These are phyloP conservation scores for Fennellomyces sp. DNA, from an alignment of 371 early-diverging fungal genomes.

Conservation along the genomic window DNA sequence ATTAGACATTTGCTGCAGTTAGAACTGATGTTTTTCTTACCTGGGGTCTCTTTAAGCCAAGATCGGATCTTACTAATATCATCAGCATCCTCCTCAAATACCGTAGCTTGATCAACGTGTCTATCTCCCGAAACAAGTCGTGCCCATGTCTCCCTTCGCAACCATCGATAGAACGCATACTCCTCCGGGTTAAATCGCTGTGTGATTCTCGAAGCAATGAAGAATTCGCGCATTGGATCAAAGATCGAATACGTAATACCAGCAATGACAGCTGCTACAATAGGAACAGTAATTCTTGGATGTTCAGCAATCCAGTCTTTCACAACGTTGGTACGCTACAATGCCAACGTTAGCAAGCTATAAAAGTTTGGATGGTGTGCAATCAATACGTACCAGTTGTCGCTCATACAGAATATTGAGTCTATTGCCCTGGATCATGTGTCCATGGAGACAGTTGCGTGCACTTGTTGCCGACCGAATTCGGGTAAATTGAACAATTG, in stretches of 20 bases:
- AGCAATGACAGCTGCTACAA: slow-evolving; percentile 78
- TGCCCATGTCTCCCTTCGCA: slow-evolving; percentile 66
- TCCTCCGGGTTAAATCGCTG: slow-evolving; percentile 74
- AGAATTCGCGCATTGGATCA: slow-evolving; percentile 90
- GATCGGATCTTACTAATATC: slow-evolving; percentile 59
- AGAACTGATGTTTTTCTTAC: slow-evolving; percentile 27
- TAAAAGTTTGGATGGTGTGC: neutral
- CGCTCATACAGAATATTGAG: slow-evolving; percentile 75
- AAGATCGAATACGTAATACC: slow-evolving; percentile 84
- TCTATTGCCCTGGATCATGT: slow-evolving; percentile 66
- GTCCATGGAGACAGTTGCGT: slow-evolving; percentile 86
- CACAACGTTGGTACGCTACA: slow-evolving; percentile 61
- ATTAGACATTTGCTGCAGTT: neutral
- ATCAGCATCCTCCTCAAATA: slow-evolving; percentile 68
- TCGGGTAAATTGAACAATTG: slow-evolving; percentile 75
- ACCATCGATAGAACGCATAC: slow-evolving; percentile 65
- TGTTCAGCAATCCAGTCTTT: slow-evolving; percentile 74
- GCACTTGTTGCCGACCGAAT: slow-evolving; percentile 87
- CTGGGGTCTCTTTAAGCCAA: slow-evolving; percentile 73
- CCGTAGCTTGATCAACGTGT: slow-evolving; percentile 12
- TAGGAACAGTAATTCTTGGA: slow-evolving; percentile 72
- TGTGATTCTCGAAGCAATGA: slow-evolving; percentile 80
- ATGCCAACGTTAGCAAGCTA: neutral
- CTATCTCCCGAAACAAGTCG: slow-evolving; percentile 29
- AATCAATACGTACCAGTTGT: slow-evolving; percentile 38